phyloP scores from a whole-genome alignment of 768 basidiomycete genomes.

The Lactifluus volemus region DNA sequence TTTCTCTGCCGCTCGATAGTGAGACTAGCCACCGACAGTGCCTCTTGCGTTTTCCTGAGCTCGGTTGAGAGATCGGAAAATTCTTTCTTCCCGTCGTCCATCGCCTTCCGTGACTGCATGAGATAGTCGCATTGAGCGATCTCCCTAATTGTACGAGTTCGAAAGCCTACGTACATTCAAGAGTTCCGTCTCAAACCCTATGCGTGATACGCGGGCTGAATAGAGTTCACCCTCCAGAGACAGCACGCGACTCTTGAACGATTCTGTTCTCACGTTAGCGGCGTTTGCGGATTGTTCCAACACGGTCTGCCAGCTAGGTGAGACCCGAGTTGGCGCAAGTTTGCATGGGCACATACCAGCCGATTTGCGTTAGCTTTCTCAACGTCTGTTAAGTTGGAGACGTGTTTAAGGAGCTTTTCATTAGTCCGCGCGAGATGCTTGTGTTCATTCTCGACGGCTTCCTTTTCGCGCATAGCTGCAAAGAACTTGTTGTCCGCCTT shows the following conservation, averaged over 20 bases:
- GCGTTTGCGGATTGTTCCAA: constrained; percentile 9
- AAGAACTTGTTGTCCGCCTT: constrained; percentile 96
- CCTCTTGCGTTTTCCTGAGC: neutral
- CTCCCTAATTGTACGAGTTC: neutral
- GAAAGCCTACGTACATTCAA: constrained; percentile 1
- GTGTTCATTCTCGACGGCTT: constrained; percentile 68
- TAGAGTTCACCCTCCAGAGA: neutral
- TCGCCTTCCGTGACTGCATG: neutral
- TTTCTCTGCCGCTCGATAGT: constrained; percentile 30
- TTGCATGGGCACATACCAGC: constrained; percentile 39
- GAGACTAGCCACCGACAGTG: neutral
- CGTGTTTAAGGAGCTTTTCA: constrained; percentile 51
- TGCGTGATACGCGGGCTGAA: constrained; percentile 6
- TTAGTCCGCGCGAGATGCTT: constrained; percentile 50
- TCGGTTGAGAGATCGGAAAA: neutral
- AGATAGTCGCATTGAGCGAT: neutral
- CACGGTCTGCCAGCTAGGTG: constrained; percentile 4
- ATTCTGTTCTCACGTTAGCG: neutral
- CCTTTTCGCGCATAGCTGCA: constrained; percentile 82
- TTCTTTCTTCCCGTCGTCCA: constrained; percentile 6
- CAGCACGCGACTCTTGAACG: neutral
- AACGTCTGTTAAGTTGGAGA: constrained; percentile 57
- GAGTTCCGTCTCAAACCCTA: neutral
- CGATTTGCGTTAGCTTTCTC: constrained; percentile 53
- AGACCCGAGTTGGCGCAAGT: neutral